Conservation (phyloP, 1,284 basidiomycete genomes). For the Stygiomarasmius scandens region DNA sequence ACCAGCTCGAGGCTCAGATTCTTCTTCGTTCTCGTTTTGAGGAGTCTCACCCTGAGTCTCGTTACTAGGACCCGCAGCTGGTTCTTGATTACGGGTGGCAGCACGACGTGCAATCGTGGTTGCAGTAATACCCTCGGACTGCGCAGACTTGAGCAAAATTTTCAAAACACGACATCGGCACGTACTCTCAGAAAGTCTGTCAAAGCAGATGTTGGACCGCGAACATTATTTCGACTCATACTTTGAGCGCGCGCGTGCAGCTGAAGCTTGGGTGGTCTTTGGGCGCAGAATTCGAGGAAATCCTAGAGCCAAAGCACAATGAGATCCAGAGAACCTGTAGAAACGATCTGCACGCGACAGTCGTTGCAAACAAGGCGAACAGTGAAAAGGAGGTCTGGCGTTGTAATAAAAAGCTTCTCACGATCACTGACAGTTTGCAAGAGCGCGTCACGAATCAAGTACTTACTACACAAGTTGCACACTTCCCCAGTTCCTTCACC, state of each 20-base stretch:
- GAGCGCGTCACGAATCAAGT: background rate
- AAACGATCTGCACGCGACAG: too few species aligned
- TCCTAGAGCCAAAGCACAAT: too few species aligned
- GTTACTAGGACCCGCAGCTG: conserved; percentile 53
- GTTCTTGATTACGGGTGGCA: conserved; percentile 39
- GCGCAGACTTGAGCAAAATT: conserved; percentile 1
- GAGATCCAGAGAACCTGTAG: too few species aligned
- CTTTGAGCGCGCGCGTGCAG: too few species aligned
- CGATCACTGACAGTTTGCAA: conserved; percentile 1
- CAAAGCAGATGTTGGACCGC: conserved; percentile 89
- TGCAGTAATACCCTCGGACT: conserved; percentile 83
- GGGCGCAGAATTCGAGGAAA: too few species aligned
- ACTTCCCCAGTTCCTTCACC: conserved; percentile 4
- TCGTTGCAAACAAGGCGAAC: background rate
- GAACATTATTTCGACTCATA: conserved; percentile 62
- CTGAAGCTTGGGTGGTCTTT: too few species aligned
- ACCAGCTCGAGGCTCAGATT: conserved; percentile 15
- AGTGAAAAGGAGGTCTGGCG: background rate
- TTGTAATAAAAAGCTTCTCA: background rate
- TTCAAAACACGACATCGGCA: conserved; percentile 14
- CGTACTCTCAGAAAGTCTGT: conserved; percentile 88
- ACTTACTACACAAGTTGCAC: background rate
- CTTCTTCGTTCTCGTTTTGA: conserved; percentile 29
- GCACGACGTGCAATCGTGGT: conserved; percentile 65
- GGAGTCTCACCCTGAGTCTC: conserved; percentile 32